Evolutionary conservation across 2,329 filamentous ascomycete genomes (phyloP).

Genomic region (Fusarium longipes): DNA sequence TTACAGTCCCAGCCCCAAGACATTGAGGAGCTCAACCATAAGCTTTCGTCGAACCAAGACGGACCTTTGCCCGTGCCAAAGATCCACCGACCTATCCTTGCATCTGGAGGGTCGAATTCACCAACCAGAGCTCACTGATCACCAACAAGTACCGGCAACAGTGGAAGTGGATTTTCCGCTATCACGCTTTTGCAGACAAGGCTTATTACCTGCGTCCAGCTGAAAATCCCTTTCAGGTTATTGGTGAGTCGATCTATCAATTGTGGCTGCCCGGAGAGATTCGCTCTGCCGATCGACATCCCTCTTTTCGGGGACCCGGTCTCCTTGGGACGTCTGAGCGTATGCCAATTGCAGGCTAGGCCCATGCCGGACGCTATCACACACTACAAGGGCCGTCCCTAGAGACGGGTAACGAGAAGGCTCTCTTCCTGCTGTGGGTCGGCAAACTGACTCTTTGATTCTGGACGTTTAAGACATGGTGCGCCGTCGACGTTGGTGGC

Average conservation of each 20-base stretch:
- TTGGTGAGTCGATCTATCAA: background rate
- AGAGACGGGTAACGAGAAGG: slow-evolving; percentile 6
- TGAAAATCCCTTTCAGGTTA: slow-evolving; percentile 21
- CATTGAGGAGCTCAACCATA: slow-evolving; percentile 16
- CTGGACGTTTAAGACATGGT: slow-evolving; percentile 1
- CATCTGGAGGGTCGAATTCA: slow-evolving; percentile 4
- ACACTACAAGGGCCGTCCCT: slow-evolving; percentile 41
- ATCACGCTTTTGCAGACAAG: slow-evolving; percentile 12
- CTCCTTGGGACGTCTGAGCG: slow-evolving; percentile 11
- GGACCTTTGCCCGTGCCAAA: slow-evolving; percentile 11
- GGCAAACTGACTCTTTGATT: background rate
- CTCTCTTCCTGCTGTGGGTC: background rate
- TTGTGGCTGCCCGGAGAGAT: slow-evolving; percentile 16
- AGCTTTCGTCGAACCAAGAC: slow-evolving; percentile 15
- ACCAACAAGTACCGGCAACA: slow-evolving; percentile 26
- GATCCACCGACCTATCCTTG: slow-evolving; percentile 22
- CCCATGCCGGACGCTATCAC: slow-evolving; percentile 33
- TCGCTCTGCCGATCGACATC: slow-evolving; percentile 24
- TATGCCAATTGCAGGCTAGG: slow-evolving; percentile 24
- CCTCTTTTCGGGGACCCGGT: slow-evolving; percentile 4
- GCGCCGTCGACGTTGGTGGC: slow-evolving; percentile 36
- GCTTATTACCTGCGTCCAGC: slow-evolving; percentile 20
- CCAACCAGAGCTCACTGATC: slow-evolving; percentile 33
- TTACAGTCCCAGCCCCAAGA: slow-evolving; percentile 13
- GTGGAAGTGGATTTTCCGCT: slow-evolving; percentile 15